Base-by-base conservation (phyloP, 2,329 filamentous ascomycete genomes). In the Fonsecaea multimorphosa region DNA sequence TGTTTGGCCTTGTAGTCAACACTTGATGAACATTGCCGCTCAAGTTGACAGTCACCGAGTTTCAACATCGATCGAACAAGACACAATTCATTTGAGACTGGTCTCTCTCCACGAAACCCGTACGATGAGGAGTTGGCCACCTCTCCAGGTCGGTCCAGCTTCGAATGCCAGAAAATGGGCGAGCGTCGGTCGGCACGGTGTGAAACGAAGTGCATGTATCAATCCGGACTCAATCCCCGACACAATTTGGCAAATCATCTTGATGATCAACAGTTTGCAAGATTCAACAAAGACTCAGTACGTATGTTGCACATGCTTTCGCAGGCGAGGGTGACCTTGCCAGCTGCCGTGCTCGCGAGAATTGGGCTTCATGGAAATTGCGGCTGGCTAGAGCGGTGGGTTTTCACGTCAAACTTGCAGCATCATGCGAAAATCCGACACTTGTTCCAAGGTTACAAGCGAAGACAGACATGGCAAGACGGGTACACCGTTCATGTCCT, bases 341-440 rank as follows among this genome's bases (percentile, higher is more conserved):
- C 49, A 16, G 5, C 29, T 19, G 49, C 49, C 51, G 7, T 32
- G 3, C 22, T 9, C 11, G 44, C 22, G 44, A 49, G 44, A 12
- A 49, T 49, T 19, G 44, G 44, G 44, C 44, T 49, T 34, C 12
- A 32, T 31, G n/a, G n/a, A 8, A 34, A 34, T 54, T 31, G 51
- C 27, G 51, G 51, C 58, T 58, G 56, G 60, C 60, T 57, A 51
- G 44, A 63, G 53, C 12, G 32, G 53, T 19, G 27, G 27, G n/a
- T 38, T 36, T 62, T 63, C 36, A 63, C 60, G 53, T 63, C 53
- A 63, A 63, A 57, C 22, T 16, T 60, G 7, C 6, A n/a, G 29
- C 9, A 22, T 19, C 36, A 40, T 49, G 56, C 51, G 16, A 44
- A 12, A 54, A 27, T 27, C 49, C 46, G 58, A 44, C 49, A 19